Percentiles rank a stretch among this genome's conserved stretches.
These are phyloP conservation scores for Phialophora macrospora DNA, from an alignment of 2,329 filamentous ascomycete genomes.

Conservation along the genomic window DNA sequence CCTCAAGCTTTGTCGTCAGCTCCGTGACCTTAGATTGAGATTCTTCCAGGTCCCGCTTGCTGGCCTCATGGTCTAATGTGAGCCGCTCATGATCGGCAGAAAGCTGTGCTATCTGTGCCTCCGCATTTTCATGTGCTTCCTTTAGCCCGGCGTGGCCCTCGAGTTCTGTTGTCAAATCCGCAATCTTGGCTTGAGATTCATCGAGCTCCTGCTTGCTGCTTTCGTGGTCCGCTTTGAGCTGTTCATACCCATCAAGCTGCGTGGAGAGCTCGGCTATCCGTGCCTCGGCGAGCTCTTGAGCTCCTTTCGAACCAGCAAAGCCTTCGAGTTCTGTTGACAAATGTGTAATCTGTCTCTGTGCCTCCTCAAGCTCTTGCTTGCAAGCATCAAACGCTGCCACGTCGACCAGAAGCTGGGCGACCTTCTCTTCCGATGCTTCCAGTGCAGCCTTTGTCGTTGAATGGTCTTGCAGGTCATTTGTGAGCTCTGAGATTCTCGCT, in stretches of 20 bases:
- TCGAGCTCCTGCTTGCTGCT: conserved; percentile 18
- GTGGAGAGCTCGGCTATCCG: conserved; percentile 24
- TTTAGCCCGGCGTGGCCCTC: not conserved
- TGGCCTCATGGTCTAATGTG: conserved; percentile 14
- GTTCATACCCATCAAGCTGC: conserved; percentile 17
- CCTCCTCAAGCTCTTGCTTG: conserved; percentile 27
- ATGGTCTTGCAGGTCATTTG: conserved; percentile 20
- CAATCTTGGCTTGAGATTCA: conserved; percentile 8
- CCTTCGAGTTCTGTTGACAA: conserved; percentile 26
- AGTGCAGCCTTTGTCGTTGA: conserved; percentile 21
- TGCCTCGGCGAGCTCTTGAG: conserved; percentile 17
- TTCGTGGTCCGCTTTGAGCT: conserved; percentile 22
- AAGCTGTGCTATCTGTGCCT: conserved; percentile 27
- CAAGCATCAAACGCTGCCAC: conserved; percentile 21
- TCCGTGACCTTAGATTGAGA: not conserved
- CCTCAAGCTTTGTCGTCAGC: not conserved
- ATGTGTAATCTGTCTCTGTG: conserved; percentile 19
- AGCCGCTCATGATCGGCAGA: conserved; percentile 21
- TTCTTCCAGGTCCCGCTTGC: conserved; percentile 5
- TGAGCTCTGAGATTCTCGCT: conserved; percentile 25
- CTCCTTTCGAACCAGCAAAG: conserved; percentile 9
- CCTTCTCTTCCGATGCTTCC: conserved; percentile 25
- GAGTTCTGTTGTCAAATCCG: conserved; percentile 10
- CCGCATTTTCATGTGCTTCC: conserved; percentile 2
- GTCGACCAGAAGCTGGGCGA: conserved; percentile 27